phyloP scores from a whole-genome alignment of 768 basidiomycete species.

The Hygrocybe punicea region DNA sequence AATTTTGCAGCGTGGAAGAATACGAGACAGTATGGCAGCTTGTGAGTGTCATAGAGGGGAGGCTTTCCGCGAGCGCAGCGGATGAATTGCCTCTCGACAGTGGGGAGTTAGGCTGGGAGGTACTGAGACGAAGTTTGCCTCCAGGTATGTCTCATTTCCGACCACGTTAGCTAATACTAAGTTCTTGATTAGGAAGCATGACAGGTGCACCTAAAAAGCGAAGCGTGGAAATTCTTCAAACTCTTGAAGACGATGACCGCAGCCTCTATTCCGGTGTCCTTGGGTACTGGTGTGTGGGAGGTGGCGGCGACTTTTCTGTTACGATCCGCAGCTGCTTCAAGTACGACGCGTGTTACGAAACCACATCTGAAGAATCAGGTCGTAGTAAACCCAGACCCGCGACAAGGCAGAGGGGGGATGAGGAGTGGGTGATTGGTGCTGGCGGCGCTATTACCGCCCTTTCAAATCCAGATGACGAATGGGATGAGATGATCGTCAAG shows the following conservation, averaged over 20 bases:
- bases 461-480: slow-evolving; percentile 79
- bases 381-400: not conserved
- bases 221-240: slow-evolving; percentile 83
- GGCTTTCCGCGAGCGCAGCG: slow-evolving; percentile 35
- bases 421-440: slow-evolving; percentile 75
- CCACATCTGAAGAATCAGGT: slow-evolving; percentile 7
- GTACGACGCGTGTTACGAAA: slow-evolving; percentile 41
- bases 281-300: slow-evolving; percentile 88
- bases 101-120: slow-evolving; percentile 69
- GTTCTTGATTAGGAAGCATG: slow-evolving; percentile 73
- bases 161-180: not conserved
- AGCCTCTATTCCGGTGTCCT: slow-evolving; percentile 89
- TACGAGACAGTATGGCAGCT: slow-evolving; percentile 95
- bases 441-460: slow-evolving; percentile 97
- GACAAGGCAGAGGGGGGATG: slow-evolving; percentile 3
- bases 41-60: slow-evolving; percentile 89
- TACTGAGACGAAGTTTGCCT: slow-evolving; percentile 74
- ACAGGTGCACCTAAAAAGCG: slow-evolving; percentile 96
- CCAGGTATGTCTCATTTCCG: slow-evolving; percentile 54
- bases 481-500: slow-evolving; percentile 94
- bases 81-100: slow-evolving; percentile 29
- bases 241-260: slow-evolving; percentile 68
- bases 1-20: slow-evolving; percentile 86
- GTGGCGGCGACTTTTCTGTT: slow-evolving; percentile 89
- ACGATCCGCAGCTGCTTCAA: slow-evolving; percentile 92